Conservation (phyloP, 768 basidiomycete genomes). For the Boletus rubroflammeus region DNA sequence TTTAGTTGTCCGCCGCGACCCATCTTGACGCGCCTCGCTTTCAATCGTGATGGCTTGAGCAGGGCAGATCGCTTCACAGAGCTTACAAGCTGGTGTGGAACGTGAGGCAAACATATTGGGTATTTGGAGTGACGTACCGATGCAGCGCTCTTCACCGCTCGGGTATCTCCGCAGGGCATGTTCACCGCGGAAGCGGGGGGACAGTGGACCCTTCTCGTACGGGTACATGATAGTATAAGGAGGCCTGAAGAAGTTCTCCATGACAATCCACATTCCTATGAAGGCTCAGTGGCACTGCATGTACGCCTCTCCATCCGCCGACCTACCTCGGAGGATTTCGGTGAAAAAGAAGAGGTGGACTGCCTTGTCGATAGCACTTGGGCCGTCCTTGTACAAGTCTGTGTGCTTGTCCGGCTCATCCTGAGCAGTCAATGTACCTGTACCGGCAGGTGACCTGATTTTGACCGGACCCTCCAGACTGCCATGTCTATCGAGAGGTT, state of each 20-base stretch:
- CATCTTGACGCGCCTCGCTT: constrained; percentile 93
- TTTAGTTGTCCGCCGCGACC: constrained; percentile 94
- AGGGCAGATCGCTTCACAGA: constrained; percentile 99
- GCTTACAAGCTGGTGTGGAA: constrained; percentile 76
- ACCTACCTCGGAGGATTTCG: constrained; percentile 90
- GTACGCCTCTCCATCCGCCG: not conserved
- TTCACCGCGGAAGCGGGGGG: constrained; percentile 97
- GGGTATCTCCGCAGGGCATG: constrained; percentile 96
- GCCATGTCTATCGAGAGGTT: constrained; percentile 14
- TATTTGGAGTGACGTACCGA: constrained; percentile 57
- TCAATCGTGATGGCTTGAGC: constrained; percentile 99
- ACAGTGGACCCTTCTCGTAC: constrained; percentile 96
- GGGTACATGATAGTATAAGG: constrained; percentile 99
- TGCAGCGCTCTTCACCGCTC: constrained; percentile 97
- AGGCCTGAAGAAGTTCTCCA: constrained; percentile 88
- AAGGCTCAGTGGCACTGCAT: constrained; percentile 7
- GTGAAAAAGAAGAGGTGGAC: constrained; percentile 98
- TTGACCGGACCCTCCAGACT: constrained; percentile 22
- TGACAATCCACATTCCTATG: constrained; percentile 95
- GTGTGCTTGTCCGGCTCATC: constrained; percentile 49
- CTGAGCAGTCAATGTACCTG: constrained; percentile 34
- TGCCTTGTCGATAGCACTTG: constrained; percentile 93
- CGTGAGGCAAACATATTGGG: constrained; percentile 4
- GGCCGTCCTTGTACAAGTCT: constrained; percentile 73
- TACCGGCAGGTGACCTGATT: constrained; percentile 33